phyloP scores from a whole-genome alignment of 73 alveolate genomes.

The Symbiodinium natans region DNA sequence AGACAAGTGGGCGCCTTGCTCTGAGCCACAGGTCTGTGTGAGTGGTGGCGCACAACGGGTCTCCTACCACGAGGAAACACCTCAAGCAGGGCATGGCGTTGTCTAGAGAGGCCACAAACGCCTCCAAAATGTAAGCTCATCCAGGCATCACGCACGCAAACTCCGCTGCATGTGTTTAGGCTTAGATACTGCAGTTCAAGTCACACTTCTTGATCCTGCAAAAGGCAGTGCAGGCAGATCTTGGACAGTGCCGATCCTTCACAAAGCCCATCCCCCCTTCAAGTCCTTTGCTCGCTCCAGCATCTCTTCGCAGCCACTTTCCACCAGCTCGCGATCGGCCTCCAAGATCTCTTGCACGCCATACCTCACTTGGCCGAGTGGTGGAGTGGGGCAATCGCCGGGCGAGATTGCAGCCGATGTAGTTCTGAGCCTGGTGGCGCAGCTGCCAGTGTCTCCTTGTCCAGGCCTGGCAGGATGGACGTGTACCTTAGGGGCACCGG shows the following conservation, averaged over 20 bases:
- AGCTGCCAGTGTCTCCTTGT: constrained; percentile 71
- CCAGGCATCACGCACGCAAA: no score
- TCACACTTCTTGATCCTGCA: constrained; percentile 65
- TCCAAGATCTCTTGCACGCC: constrained; percentile 98
- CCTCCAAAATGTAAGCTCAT: no score
- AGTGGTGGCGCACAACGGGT: constrained; percentile 99
- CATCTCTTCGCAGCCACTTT: constrained; percentile 98
- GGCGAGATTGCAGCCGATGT: no score
- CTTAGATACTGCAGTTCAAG: constrained; percentile 17
- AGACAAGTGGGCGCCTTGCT: constrained; percentile 94
- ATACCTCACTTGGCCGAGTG: constrained; percentile 96
- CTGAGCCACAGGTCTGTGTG: constrained; percentile 99
- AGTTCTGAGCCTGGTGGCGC: constrained; percentile 15
- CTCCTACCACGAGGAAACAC: constrained; percentile 99
- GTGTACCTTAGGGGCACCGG: constrained; percentile 97
- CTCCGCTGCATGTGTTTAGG: no score
- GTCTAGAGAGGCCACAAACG: neutral
- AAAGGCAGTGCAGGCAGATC: neutral
- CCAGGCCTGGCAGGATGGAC: constrained; percentile 97
- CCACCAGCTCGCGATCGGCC: constrained; percentile 99
- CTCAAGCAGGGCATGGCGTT: neutral
- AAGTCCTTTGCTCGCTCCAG: constrained; percentile 97
- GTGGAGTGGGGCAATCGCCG: constrained; percentile 83
- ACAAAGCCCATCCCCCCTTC: no score
- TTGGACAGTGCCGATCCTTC: neutral